These are phyloP conservation scores for Russula sp. DNA, from an alignment of 768 basidiomycete genomes.

Conservation along the genomic window DNA sequence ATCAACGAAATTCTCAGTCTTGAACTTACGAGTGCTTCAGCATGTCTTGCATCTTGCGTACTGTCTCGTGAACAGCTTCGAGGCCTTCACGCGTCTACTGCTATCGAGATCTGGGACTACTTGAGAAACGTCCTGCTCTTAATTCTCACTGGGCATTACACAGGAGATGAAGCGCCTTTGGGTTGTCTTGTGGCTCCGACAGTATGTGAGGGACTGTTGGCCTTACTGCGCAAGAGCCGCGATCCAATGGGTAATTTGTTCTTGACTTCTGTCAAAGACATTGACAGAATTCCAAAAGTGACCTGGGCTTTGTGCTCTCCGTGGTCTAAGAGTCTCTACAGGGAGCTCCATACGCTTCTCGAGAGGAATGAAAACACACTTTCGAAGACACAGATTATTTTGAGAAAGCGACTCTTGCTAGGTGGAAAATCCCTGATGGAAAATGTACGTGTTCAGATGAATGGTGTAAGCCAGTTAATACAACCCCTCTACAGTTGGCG, in stretches of 20 bases:
- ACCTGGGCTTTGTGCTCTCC: conserved; percentile 40
- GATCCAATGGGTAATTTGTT: conserved; percentile 23
- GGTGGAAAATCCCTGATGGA: conserved; percentile 7
- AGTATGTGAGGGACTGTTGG: conserved; percentile 50
- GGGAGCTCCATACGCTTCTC: conserved; percentile 40
- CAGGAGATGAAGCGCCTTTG: conserved; percentile 49
- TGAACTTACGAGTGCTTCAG: conserved; percentile 14
- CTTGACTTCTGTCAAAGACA: neutral
- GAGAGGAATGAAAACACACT: neutral
- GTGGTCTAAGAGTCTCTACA: conserved; percentile 49
- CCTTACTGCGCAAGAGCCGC: conserved; percentile 35
- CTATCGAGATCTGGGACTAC: conserved; percentile 54
- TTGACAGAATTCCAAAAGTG: conserved; percentile 21
- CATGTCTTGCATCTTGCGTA: conserved; percentile 37
- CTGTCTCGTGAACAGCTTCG: conserved; percentile 31
- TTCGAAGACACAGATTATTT: neutral
- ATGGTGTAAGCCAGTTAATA: neutral
- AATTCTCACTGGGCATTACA: conserved; percentile 46
- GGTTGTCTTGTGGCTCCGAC: conserved; percentile 49
- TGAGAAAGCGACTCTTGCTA: conserved; percentile 14
- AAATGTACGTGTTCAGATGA: conserved; percentile 1
- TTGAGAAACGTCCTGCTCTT: conserved; percentile 50
- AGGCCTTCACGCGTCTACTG: conserved; percentile 39
- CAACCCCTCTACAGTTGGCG: neutral
- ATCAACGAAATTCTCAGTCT: neutral